Conservation (phyloP, 768 basidiomycete species). For the Lactarius tabidus region DNA sequence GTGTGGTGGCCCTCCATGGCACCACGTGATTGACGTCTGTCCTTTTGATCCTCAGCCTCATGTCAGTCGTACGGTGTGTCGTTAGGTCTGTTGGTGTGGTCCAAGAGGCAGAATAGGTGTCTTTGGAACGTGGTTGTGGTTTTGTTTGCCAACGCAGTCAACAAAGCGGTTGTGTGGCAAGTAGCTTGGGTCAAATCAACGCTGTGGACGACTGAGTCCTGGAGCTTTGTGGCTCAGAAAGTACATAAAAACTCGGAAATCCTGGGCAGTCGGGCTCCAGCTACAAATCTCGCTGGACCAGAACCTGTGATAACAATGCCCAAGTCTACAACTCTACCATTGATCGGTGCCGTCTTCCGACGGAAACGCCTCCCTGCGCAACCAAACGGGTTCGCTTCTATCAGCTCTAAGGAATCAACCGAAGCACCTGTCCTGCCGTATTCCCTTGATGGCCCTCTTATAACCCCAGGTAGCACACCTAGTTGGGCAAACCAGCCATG, state of each 20-base stretch:
- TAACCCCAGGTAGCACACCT: constrained; percentile 12
- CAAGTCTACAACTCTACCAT: neutral
- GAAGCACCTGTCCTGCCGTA: neutral
- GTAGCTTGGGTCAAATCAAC: neutral
- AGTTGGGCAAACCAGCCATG: constrained; percentile 20
- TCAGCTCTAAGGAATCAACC: neutral
- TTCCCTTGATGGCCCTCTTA: neutral
- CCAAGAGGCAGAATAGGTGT: neutral
- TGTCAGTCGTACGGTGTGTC: neutral
- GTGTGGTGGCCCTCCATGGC: too few species aligned
- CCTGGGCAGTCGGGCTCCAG: neutral
- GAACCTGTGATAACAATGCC: neutral
- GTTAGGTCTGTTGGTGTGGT: neutral
- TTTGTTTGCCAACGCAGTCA: constrained; percentile 1
- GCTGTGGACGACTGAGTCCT: constrained; percentile 7
- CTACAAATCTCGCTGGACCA: neutral
- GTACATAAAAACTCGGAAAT: constrained; percentile 4
- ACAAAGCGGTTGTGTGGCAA: neutral
- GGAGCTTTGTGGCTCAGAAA: constrained; percentile 1
- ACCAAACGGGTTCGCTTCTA: neutral
- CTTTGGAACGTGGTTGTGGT: neutral
- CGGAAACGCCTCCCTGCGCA: neutral
- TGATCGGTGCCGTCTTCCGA: constrained; percentile 1
- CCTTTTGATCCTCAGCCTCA: neutral
- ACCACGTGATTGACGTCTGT: neutral